These are phyloP conservation scores for Cydonia oblonga DNA, from an alignment of 331 rosid species.

Conservation along the genomic window DNA sequence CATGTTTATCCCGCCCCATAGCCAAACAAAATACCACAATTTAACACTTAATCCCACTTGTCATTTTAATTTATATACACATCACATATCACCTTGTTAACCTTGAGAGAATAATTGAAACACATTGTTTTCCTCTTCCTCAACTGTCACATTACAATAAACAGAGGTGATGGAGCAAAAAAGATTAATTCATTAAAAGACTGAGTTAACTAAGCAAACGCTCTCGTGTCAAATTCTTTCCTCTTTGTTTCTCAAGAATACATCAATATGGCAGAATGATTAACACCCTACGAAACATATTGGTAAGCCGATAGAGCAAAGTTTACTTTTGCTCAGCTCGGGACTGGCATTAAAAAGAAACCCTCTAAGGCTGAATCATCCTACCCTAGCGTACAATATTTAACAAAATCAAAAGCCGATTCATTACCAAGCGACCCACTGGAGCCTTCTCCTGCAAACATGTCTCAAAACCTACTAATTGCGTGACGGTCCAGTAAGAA, in stretches of 20 bases:
- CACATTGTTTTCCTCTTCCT: not conserved
- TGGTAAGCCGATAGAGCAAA: conserved; percentile 2
- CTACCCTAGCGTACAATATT: conserved; percentile 26
- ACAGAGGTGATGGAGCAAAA: not conserved
- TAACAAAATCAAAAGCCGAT: not conserved
- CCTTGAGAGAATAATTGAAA: not conserved
- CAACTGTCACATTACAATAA: not conserved
- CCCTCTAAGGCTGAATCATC: conserved; percentile 12
- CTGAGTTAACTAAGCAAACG: not conserved
- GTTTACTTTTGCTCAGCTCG: not conserved
- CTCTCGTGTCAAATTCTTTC: not conserved
- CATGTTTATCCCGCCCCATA: too few species aligned
- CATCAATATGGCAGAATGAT: not conserved
- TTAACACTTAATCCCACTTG: too few species aligned
- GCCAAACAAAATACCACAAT: too few species aligned
- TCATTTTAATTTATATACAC: too few species aligned
- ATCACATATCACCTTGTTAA: not conserved
- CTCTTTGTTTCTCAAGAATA: not conserved
- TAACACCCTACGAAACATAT: too few species aligned
- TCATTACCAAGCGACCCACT: conserved; percentile 1
- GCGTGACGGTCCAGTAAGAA: conserved; percentile 78
- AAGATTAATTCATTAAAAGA: not conserved
- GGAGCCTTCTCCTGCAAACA: not conserved
- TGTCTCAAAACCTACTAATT: not conserved
- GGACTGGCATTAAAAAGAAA: conserved; percentile 8